These are phyloP conservation scores for Parafenestella ontariensis DNA, from an alignment of 2,329 filamentous ascomycete genomes.

Conservation along the genomic window DNA sequence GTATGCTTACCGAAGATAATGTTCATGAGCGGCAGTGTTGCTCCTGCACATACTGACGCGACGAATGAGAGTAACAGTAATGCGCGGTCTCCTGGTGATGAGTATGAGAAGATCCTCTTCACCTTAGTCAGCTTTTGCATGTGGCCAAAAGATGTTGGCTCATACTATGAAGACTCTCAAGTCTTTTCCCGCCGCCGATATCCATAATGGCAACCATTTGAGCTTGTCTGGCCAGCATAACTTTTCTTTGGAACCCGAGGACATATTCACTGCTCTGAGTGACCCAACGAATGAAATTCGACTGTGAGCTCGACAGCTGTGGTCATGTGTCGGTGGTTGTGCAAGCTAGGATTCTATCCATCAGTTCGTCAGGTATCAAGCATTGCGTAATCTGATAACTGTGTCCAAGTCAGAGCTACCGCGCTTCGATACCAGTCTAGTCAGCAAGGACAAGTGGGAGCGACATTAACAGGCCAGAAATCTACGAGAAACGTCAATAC, in stretches of 20 bases:
- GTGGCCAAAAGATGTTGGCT: not conserved
- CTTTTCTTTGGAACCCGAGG: not conserved
- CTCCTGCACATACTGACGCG: conserved; percentile 28
- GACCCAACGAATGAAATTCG: not conserved
- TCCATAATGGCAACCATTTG: not conserved
- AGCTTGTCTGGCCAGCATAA: not conserved
- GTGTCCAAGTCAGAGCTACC: not conserved
- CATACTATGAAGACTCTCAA: conserved; percentile 5
- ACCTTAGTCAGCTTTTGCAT: not conserved
- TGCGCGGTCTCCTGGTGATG: conserved; percentile 18
- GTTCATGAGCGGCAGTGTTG: conserved; percentile 61
- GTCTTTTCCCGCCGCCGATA: not conserved
- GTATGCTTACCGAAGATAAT: conserved; percentile 58
- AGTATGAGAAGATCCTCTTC: conserved; percentile 33
- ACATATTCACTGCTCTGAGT: not conserved
- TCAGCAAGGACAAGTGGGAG: not conserved
- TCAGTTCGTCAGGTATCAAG: not conserved
- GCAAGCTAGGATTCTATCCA: not conserved
- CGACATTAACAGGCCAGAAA: not conserved
- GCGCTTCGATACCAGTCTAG: not conserved
- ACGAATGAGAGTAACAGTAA: conserved; percentile 21
- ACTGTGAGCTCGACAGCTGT: not conserved
- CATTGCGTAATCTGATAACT: not conserved
- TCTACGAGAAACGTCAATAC: not conserved
- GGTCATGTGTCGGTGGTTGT: not conserved